phyloP scores from a whole-genome alignment of 2,329 filamentous ascomycete genomes.

The Apiospora phragmitis region DNA sequence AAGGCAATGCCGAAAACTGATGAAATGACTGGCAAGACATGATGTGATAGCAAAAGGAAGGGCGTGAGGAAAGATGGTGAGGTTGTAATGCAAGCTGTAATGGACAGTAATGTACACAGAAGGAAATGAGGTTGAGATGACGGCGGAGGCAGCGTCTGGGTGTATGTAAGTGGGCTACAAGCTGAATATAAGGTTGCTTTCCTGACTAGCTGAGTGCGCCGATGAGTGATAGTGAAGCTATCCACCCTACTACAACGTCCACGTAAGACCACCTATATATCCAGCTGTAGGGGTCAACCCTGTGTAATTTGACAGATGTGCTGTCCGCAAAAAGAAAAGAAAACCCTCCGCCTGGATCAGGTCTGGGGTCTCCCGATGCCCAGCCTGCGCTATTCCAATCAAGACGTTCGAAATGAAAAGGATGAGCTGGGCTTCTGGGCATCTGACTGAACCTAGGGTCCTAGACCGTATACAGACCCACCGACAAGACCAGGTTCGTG shows the following conservation, averaged over 20 bases:
- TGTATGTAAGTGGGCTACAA: neutral
- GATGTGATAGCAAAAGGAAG: neutral
- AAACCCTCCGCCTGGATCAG: neutral
- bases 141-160: neutral
- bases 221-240: neutral
- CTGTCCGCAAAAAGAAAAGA: neutral
- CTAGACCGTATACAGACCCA: neutral
- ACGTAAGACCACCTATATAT: conserved; percentile 1
- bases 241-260: neutral
- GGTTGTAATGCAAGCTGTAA: neutral
- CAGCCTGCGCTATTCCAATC: neutral
- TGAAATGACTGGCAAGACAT: conserved; percentile 30
- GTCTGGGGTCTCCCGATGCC: neutral
- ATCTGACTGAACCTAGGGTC: neutral
- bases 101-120: neutral
- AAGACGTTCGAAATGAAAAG: conserved; percentile 3
- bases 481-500: conserved; percentile 3
- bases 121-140: neutral
- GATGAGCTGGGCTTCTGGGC: neutral
- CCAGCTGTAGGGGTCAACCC: conserved; percentile 4
- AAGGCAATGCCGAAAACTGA: conserved; percentile 36
- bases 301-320: neutral
- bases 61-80: neutral
- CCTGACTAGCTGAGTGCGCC: neutral
- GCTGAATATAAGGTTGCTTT: conserved; percentile 4